phyloP scores from a whole-genome alignment of 495 filamentous ascomycete species.

The Trichoderma erinaceum region DNA sequence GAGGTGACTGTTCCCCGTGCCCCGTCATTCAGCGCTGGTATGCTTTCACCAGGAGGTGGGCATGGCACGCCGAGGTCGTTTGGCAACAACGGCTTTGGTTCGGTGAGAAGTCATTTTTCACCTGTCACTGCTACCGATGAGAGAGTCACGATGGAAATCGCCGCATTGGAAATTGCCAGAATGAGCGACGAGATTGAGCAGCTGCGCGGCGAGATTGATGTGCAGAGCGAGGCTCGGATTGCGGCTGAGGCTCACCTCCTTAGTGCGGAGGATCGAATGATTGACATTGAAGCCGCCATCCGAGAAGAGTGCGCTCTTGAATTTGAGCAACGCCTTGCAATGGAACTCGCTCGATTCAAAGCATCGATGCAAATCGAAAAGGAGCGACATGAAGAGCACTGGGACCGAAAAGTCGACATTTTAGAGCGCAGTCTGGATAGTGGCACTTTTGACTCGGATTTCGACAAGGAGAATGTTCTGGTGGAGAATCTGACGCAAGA shows the following conservation, averaged over 20 bases:
- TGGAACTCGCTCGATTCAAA: slow-evolving; percentile 71
- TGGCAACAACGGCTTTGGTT: slow-evolving; percentile 37
- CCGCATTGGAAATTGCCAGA: slow-evolving; percentile 64
- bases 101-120: slow-evolving; percentile 28
- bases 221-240: slow-evolving; percentile 49
- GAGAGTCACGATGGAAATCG: slow-evolving; percentile 67
- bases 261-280: slow-evolving; percentile 58
- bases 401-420: slow-evolving; percentile 87
- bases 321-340: slow-evolving; percentile 70
- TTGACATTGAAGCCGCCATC: slow-evolving; percentile 73
- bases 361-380: slow-evolving; percentile 65
- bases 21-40: slow-evolving; percentile 58
- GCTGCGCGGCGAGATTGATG: slow-evolving; percentile 51
- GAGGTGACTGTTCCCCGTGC: slow-evolving; percentile 90
- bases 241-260: slow-evolving; percentile 54
- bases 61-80: slow-evolving; percentile 26
- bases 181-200: slow-evolving; percentile 74
- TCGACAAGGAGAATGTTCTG: slow-evolving; percentile 44
- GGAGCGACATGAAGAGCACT: slow-evolving; percentile 71
- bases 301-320: slow-evolving; percentile 86
- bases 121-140: slow-evolving; percentile 47
- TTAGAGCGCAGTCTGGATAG: slow-evolving; percentile 60
- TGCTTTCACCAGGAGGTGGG: slow-evolving; percentile 36
- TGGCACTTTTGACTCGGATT: slow-evolving; percentile 21
- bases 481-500: slow-evolving; percentile 55